Percentiles rank a stretch among this genome's conserved stretches.
phyloP scores from a whole-genome alignment of 495 filamentous ascomycete species.

The Cercophora newfieldiana region DNA sequence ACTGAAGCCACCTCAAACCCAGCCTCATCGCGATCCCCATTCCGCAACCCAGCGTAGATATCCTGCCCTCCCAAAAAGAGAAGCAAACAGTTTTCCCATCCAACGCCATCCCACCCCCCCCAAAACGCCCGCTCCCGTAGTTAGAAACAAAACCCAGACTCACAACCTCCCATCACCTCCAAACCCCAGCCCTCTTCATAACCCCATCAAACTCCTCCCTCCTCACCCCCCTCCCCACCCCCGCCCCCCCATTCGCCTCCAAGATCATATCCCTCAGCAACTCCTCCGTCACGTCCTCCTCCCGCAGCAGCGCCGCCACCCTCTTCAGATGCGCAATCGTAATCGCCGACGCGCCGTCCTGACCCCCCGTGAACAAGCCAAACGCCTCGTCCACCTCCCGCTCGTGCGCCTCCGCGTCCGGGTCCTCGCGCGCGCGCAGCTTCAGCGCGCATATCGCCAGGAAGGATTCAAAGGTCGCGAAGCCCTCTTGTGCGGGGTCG shows the following conservation, averaged over 20 bases:
- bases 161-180: slow-evolving; percentile 46
- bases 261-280: slow-evolving; percentile 87
- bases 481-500: slow-evolving; percentile 78
- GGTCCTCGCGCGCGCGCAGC: slow-evolving; percentile 58
- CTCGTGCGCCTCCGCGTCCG: slow-evolving; percentile 48
- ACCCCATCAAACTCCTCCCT: slow-evolving; percentile 81
- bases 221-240: slow-evolving; percentile 68
- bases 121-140: too few relatives aligned
- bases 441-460: slow-evolving; percentile 84
- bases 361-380: slow-evolving; percentile 60
- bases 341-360: slow-evolving; percentile 52
- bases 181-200: slow-evolving; percentile 81
- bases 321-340: slow-evolving; percentile 72
- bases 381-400: slow-evolving; percentile 80
- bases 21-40: too few relatives aligned
- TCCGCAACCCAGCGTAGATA: too few relatives aligned
- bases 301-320: slow-evolving; percentile 78
- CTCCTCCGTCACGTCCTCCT: slow-evolving; percentile 79
- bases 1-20: too few relatives aligned
- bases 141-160: not conserved
- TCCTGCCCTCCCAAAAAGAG: too few relatives aligned
- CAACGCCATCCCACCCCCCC: slow-evolving; percentile 6
- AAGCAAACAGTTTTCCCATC: not conserved
- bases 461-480: slow-evolving; percentile 73
- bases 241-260: slow-evolving; percentile 83